phyloP scores from a whole-genome alignment of 139 green algal species.

The Raphidocelis subcapitata region DNA sequence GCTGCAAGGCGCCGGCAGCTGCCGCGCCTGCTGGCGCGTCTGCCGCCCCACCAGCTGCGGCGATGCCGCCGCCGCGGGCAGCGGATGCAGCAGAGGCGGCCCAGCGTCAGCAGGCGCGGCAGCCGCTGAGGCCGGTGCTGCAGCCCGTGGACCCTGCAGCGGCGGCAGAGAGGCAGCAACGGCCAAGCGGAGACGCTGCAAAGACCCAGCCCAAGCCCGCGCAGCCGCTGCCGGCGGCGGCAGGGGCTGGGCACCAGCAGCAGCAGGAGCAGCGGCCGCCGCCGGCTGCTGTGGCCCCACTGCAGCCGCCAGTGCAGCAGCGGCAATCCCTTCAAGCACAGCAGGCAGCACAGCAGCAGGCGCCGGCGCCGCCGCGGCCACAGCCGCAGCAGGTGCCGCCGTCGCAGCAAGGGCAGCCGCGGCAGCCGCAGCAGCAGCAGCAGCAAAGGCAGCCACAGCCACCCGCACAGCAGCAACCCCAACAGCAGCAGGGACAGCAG shows the following conservation, averaged over 20 bases:
- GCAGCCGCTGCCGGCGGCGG: no score
- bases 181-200: no score
- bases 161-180: no score
- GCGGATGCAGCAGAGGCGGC: constrained; percentile 1
- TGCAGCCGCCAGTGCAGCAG: constrained; percentile 5
- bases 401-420: not conserved
- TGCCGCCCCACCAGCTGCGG: not conserved
- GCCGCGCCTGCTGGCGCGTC: no score
- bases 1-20: no score
- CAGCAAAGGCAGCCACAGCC: constrained; percentile 18
- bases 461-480: constrained; percentile 12
- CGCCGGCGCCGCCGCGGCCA: no score
- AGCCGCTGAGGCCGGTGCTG: no score
- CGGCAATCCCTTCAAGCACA: constrained; percentile 6
- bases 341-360: constrained; percentile 1
- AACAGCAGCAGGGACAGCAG: constrained; percentile 34
- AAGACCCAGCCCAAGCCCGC: no score
- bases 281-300: not conserved
- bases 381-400: constrained; percentile 15
- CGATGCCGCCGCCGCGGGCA: constrained; percentile 15
- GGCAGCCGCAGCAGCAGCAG: constrained; percentile 5
- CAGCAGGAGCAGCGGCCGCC: not conserved
- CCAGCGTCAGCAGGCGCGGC: not conserved
- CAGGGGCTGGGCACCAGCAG: no score
- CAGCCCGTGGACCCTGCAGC: no score